Evolutionary conservation across 257 asterid species (phyloP), one percentile per base, ranked within the genome.

Genomic region (Cordia subcordata): DNA sequence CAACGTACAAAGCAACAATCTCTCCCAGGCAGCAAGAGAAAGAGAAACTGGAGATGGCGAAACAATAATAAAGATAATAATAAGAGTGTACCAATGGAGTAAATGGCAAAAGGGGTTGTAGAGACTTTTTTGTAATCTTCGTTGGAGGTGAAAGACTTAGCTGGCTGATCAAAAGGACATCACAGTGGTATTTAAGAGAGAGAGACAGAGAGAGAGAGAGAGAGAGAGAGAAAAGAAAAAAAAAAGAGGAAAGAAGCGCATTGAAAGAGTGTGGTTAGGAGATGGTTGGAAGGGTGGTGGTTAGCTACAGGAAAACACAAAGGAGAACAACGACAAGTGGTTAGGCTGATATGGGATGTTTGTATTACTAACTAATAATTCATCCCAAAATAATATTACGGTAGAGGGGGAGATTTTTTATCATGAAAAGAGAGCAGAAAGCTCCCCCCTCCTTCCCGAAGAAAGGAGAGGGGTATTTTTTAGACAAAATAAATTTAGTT

Each of bases 221-320:
- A 64, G 76, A 60, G 55, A 66, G 20, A 53, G 64, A 35, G 33
- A 4, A 8, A 4, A 3, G 18, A 35, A 14, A 17, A 37, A 35
- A 38, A 17, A 46, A 8, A n/a, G 50, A 39, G 10, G 60, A 21
- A 11, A 8, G 38, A 18, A 20, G 20, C 62, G 82, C 77, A 66
- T 72, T 70, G 63, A 73, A 75, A 77, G 82, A 65, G 74, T 56
- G 77, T 68, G 12, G 75, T 40, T 64, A 66, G 74, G 57, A 55
- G 74, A 77, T 81, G 71, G 88, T 76, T 79, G 88, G 81, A 81
- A 55, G 16, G 71, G 63, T 68, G 77, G 81, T 73, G 47, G 83
- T 71, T 82, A 75, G 69, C 58, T 50, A 44, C 13, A 16, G 57
- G 32, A 20, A 37, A 19, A 6, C 3, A 22, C 11, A 17, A 53